Conservation (phyloP, 108 stramenopile species). For the Skeletonema potamos region DNA sequence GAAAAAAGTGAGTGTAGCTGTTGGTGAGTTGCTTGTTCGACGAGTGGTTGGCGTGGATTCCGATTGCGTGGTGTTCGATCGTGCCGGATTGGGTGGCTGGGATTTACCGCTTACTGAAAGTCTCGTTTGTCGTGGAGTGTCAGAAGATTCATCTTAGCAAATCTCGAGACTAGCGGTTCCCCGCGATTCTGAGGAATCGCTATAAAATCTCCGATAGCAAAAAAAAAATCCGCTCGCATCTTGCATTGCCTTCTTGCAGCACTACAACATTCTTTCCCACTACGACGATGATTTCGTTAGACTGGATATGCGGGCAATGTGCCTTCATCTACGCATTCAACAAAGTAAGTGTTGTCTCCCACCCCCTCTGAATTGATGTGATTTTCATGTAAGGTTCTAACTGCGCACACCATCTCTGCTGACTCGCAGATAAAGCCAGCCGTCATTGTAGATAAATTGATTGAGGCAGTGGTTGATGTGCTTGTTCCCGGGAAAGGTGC, state of each 20-base stretch:
- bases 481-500: slow-evolving; percentile 74
- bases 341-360: slow-evolving; percentile 15
- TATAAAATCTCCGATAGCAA: not conserved
- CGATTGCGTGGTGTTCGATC: not conserved
- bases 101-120: not conserved
- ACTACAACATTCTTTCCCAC: not conserved
- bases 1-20: not conserved
- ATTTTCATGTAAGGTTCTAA: not conserved
- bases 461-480: slow-evolving; percentile 63
- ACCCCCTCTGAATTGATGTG: not conserved
- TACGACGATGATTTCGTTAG: slow-evolving; percentile 13
- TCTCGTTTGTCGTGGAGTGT: not conserved
- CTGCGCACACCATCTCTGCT: not conserved
- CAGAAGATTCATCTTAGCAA: not conserved
- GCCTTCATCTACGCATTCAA: slow-evolving; percentile 47
- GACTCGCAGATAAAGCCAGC: slow-evolving; percentile 69
- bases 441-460: slow-evolving; percentile 67
- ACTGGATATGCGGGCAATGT: slow-evolving; percentile 40
- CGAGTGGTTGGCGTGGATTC: not conserved
- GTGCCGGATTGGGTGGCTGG: not conserved
- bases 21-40: not conserved
- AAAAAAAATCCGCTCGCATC: not conserved
- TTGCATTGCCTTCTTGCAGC: no score
- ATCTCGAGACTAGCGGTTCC: not conserved
- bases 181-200: not conserved